Evolutionary conservation across 306 rosid genomes (phyloP).

Genomic region (Luffa aegyptiaca): DNA sequence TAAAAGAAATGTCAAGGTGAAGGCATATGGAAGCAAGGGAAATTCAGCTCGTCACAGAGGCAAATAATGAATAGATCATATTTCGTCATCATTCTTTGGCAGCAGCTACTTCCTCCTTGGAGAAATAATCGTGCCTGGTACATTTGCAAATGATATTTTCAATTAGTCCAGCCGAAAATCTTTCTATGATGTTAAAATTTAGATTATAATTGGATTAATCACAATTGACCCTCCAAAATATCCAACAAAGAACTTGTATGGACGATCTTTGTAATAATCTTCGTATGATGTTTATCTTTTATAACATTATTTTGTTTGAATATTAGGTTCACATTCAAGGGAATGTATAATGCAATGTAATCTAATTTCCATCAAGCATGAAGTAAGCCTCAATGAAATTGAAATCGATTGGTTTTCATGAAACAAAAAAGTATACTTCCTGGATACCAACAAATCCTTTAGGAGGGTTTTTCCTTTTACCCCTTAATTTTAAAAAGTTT

Average conservation of each 20-base stretch:
- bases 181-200: not conserved
- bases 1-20: not conserved
- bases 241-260: not conserved
- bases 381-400: not conserved
- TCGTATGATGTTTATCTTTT: not conserved
- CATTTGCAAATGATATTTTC: not conserved
- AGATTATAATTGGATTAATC: not conserved
- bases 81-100: slow-evolving; percentile 67
- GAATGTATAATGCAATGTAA: not conserved
- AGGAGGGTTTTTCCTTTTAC: not conserved
- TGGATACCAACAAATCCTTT: not conserved
- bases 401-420: not conserved
- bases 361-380: not conserved
- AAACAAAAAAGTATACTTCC: not conserved
- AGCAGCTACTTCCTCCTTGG: slow-evolving; percentile 34
- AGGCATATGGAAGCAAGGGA: not conserved
- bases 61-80: not conserved
- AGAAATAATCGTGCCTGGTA: slow-evolving; percentile 73
- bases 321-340: not conserved
- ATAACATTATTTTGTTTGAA: not conserved
- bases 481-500: not conserved
- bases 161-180: not conserved
- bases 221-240: not conserved
- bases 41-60: not conserved
- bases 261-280: not conserved